Percentiles rank a stretch among this genome's conserved stretches.
These are phyloP conservation scores for Trichothecium roseum DNA, from an alignment of 2,329 filamentous ascomycete species.

Conservation along the genomic window DNA sequence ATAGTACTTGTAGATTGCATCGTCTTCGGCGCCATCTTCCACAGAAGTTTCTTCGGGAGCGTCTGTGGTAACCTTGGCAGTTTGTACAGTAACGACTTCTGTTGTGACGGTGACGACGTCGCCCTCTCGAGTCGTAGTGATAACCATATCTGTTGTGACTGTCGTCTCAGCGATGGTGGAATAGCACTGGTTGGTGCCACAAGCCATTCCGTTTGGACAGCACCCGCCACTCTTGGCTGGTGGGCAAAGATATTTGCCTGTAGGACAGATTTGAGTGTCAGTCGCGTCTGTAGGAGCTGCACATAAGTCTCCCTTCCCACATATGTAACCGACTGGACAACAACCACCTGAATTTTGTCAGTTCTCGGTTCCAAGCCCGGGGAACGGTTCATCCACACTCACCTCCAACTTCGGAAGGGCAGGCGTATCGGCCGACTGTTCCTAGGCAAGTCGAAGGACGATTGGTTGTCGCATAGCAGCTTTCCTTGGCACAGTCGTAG, in stretches of 20 bases:
- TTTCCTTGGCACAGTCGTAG: slow-evolving; percentile 36
- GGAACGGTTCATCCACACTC: slow-evolving; percentile 9
- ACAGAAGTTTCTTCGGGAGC: slow-evolving; percentile 13
- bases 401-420: slow-evolving; percentile 25
- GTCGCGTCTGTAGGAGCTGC: slow-evolving; percentile 30
- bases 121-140: slow-evolving; percentile 34
- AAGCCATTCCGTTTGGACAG: slow-evolving; percentile 38
- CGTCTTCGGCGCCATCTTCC: slow-evolving; percentile 10
- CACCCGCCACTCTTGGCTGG: slow-evolving; percentile 41
- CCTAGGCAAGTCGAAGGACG: slow-evolving; percentile 28
- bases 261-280: slow-evolving; percentile 29
- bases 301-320: slow-evolving; percentile 28
- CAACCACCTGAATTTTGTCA: slow-evolving; percentile 24
- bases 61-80: slow-evolving; percentile 21
- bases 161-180: slow-evolving; percentile 31
- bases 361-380: neutral
- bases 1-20: slow-evolving; percentile 30
- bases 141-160: slow-evolving; percentile 28
- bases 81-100: slow-evolving; percentile 26
- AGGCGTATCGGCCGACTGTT: slow-evolving; percentile 27
- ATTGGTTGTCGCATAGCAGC: slow-evolving; percentile 35
- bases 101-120: slow-evolving; percentile 27
- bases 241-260: slow-evolving; percentile 37
- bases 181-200: slow-evolving; percentile 37
- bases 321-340: slow-evolving; percentile 34